Base-by-base conservation (phyloP, 1,139 yeast species). In the Spathaspora jeffriesii region DNA sequence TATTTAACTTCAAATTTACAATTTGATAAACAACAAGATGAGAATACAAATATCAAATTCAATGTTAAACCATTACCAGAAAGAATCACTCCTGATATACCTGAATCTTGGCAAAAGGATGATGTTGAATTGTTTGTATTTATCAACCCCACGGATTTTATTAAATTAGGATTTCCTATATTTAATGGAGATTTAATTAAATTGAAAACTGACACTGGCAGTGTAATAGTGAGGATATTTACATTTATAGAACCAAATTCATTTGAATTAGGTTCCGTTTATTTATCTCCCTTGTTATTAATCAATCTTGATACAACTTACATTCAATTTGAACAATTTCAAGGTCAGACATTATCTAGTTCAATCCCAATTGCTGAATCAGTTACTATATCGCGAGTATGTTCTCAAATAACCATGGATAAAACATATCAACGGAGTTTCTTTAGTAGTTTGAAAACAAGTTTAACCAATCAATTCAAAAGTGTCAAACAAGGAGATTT, bases 321-420 rank as follows among this genome's bases (percentile, higher is more conserved):
- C 4, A 59, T 81, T 4, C 53, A 60, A 4, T 51, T 73, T 43
- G 61, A 59, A 42, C 64, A 66, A n/a, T 44, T 56, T 7, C 39
- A 52, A 2, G 43, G 34, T 23, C 55, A 13, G 10, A 58, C 53
- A 38, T 56, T 71, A 15, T 52, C 62, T 1, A 58, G 56, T 15
- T 52, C 52, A 5, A 50, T 71, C 14, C 73, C 73, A 9, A 53
- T 69, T 27, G 83, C 82, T 4, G 68, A 70, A 47, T 61, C 74
- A 1, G 77, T 71, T 2, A 81, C 88, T 11, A 75, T 89, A 45
- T 74, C 95, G 5, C 71, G 96, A 56, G 73, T 85, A 2, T 79
- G 90, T 6, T 81, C 96, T 0, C 89, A 89, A 1, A 71, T 81
- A 1, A 83, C 96, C 0, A 74, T 88, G 57, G 91, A 86, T 55